Evolutionary conservation across 2,329 filamentous ascomycete species (phyloP).

Genomic region (Aspergillus sp.): DNA sequence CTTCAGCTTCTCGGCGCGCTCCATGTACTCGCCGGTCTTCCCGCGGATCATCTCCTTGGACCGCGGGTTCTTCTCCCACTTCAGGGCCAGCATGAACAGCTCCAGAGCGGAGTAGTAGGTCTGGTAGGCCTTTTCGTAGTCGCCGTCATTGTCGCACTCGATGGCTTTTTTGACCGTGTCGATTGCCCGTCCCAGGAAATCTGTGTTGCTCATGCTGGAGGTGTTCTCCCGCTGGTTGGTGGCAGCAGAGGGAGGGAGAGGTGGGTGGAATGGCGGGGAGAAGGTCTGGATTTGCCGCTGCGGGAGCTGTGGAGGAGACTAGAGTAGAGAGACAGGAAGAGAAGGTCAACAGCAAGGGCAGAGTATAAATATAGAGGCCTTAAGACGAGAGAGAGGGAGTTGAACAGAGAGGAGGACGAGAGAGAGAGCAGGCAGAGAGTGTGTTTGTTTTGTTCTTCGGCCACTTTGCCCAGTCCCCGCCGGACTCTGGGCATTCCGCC

Average conservation of each 20-base stretch:
- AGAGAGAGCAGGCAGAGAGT: slow-evolving; percentile 1
- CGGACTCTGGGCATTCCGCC: slow-evolving; percentile 5
- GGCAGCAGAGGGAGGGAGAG: slow-evolving; percentile 7
- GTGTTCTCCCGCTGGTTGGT: slow-evolving; percentile 5
- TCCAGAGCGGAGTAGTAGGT: slow-evolving; percentile 93
- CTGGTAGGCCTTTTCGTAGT: slow-evolving; percentile 96
- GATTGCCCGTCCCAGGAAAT: slow-evolving; percentile 94
- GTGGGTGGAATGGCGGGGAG: slow-evolving; percentile 1
- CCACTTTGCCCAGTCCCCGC: too few species aligned
- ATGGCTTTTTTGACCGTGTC: slow-evolving; percentile 96
- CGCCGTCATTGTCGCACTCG: slow-evolving; percentile 85
- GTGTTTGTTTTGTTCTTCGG: not conserved
- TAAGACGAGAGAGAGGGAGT: slow-evolving; percentile 6
- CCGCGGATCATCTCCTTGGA: slow-evolving; percentile 95
- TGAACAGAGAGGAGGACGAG: not conserved
- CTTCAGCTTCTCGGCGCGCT: slow-evolving; percentile 96
- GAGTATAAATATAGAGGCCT: slow-evolving; percentile 6
- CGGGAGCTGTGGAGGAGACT: not conserved
- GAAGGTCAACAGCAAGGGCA: slow-evolving; percentile 10
- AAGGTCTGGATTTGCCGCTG: not conserved
- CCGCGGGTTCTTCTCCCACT: slow-evolving; percentile 98
- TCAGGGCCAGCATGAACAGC: slow-evolving; percentile 95
- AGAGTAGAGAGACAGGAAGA: not conserved
- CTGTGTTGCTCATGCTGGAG: slow-evolving; percentile 76
- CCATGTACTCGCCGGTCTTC: slow-evolving; percentile 96